A percentile compares a stretch with the other conserved stretches of the same genome.
Conservation (phyloP, 768 basidiomycete species). For the Boletus tylopilopsis region DNA sequence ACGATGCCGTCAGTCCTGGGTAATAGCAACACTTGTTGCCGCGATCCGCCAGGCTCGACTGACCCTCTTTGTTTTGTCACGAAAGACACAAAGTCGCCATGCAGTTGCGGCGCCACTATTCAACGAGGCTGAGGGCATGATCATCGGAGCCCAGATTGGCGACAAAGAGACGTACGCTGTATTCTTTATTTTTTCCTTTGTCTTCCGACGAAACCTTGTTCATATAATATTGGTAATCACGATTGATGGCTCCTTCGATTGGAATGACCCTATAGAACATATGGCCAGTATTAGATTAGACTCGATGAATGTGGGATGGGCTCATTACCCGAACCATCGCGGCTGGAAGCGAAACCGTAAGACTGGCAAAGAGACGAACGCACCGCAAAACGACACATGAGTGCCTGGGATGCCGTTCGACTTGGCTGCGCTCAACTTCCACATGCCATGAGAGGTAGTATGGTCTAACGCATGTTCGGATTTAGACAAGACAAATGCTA, state of each 20-base stretch:
- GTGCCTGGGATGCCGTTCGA: not conserved
- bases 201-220: not conserved
- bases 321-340: not conserved
- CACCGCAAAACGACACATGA: not conserved
- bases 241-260: not conserved
- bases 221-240: no score
- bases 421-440: not conserved
- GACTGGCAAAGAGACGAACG: not conserved
- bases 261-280: not conserved
- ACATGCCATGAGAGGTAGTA: not conserved
- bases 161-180: not conserved
- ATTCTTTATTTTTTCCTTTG: not conserved
- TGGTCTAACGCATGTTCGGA: not conserved
- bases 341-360: not conserved
- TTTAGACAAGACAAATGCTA: no score
- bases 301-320: not conserved
- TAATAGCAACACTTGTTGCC: no score
- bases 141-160: not conserved
- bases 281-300: conserved; percentile 2
- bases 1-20: no score
- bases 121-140: not conserved
- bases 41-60: not conserved
- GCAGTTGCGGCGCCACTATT: not conserved
- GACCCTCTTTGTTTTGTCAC: not conserved
- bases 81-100: not conserved